A percentile compares a stretch with the other conserved stretches of the same genome.
Evolutionary conservation across 192 early-diverging fungal species (phyloP).

Genomic region (Gaertneriomyces sp.): DNA sequence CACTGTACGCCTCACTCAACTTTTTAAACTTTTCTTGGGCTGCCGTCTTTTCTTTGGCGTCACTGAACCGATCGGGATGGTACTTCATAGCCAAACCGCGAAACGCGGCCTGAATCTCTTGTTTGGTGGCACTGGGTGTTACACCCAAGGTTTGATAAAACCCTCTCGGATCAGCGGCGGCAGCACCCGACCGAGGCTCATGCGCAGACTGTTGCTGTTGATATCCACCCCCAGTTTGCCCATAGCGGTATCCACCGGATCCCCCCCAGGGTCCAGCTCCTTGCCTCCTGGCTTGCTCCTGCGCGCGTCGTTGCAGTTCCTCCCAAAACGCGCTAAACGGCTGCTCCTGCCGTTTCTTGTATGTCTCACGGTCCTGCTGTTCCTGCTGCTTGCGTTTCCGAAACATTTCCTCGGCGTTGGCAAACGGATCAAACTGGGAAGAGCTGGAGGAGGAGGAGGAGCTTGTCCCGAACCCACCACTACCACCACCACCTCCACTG

Average conservation of each 20-base stretch:
- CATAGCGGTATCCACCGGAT: neutral
- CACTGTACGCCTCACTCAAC: slow-evolving; percentile 15
- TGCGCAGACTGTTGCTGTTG: slow-evolving; percentile 2
- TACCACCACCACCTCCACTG: neutral
- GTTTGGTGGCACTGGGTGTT: slow-evolving; percentile 4
- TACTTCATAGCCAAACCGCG: slow-evolving; percentile 13
- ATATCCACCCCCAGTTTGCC: neutral
- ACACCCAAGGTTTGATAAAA: slow-evolving; percentile 16
- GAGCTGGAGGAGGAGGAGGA: too few relatives aligned
- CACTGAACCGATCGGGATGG: slow-evolving; percentile 18
- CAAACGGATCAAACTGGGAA: neutral
- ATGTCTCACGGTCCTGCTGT: neutral
- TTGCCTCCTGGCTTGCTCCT: slow-evolving; percentile 1
- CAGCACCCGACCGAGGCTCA: neutral
- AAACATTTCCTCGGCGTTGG: too few relatives aligned
- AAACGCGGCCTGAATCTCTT: slow-evolving; percentile 24
- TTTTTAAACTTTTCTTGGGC: slow-evolving; percentile 17
- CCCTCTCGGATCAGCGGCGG: slow-evolving; percentile 3
- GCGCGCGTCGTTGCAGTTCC: slow-evolving; percentile 13
- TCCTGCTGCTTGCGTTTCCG: neutral
- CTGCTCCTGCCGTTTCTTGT: neutral
- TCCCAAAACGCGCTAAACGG: slow-evolving; percentile 11
- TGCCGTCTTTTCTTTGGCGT: slow-evolving; percentile 12
- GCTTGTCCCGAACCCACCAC: neutral
- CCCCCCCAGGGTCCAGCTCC: neutral